phyloP scores from a whole-genome alignment of 345 rosid genomes.

The Brassica carinata region DNA sequence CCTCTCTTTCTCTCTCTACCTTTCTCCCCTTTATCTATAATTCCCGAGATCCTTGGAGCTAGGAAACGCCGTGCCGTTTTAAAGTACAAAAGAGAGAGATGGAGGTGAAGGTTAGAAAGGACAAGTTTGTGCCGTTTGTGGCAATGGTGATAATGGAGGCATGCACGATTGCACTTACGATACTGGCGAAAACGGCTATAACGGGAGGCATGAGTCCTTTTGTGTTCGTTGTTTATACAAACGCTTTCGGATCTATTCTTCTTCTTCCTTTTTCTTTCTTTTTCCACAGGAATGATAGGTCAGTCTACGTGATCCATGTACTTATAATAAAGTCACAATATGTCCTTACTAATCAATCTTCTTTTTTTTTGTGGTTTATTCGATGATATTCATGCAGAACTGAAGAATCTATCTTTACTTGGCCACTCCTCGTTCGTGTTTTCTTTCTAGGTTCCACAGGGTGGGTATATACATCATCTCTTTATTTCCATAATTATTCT shows the following conservation, averaged over 20 bases:
- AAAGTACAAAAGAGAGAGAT: slow-evolving; percentile 22
- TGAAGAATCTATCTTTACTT: slow-evolving; percentile 48
- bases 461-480: slow-evolving; percentile 43
- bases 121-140: slow-evolving; percentile 49
- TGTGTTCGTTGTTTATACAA: slow-evolving; percentile 72
- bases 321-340: neutral
- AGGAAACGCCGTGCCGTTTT: slow-evolving; percentile 27
- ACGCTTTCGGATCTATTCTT: slow-evolving; percentile 56
- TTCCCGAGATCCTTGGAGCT: slow-evolving; percentile 35
- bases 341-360: neutral
- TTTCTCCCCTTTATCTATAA: neutral
- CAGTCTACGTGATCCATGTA: neutral
- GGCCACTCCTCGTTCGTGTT: slow-evolving; percentile 53
- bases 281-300: slow-evolving; percentile 62
- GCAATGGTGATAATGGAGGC: slow-evolving; percentile 78
- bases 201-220: slow-evolving; percentile 76
- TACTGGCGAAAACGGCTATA: slow-evolving; percentile 63
- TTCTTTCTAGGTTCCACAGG: slow-evolving; percentile 83
- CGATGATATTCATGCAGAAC: slow-evolving; percentile 47
- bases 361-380: neutral
- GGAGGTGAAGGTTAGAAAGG: slow-evolving; percentile 29
- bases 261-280: slow-evolving; percentile 69
- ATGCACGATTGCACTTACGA: slow-evolving; percentile 68
- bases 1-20: neutral
- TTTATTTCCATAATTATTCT: neutral